Evolutionary conservation across 2,329 filamentous ascomycete genomes (phyloP), one percentile per base, ranked within the genome.

Genomic region (Ophiosphaerella herpotricha): DNA sequence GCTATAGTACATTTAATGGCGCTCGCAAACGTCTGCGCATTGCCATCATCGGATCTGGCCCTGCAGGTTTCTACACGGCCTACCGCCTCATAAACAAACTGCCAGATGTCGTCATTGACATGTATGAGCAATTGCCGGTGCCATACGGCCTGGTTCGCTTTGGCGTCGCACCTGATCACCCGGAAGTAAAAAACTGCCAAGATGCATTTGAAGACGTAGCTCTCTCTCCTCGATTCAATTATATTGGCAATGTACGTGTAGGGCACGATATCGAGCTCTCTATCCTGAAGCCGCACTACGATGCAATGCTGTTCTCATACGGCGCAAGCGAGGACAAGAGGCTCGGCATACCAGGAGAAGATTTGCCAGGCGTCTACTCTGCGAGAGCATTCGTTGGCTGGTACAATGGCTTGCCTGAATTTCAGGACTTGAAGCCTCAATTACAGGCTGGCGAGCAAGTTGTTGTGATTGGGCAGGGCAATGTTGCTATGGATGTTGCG

Each of bases 121-220:
- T 99, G 93, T 99, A 96, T 69, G 94, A 99, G 75, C 85, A 90
- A 24, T 77, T 97, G 34, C 94, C 94, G 0, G 91, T 96, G 4
- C 94, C 94, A 0, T 99, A 90, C 69, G 94, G 94, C 1, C 81
- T 99, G 47, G 92, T 96, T 42, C 83, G 94, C 47, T 96, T 94
- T 68, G 94, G 94, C 7, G 94, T 99, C 50, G 95, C 94, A n/a
- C 94, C 94, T 5, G 94, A 99, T 71, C 94, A 99, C 75, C 93
- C 94, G 0, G 93, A 99, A 77, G 94, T 99, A 60, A 99, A 99
- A 91, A 97, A 97, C 70, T 97, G 93, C 71, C 87, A 96, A 77
- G 90, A 94, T 12, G 96, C 91, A 64, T 97, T 99, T 64, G 85
- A 89, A 57, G 89, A 96, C 69, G 89, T 97, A 34, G 94, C 93